phyloP scores from a whole-genome alignment of 73 alveolate genomes.

The Durusdinium trenchii region DNA sequence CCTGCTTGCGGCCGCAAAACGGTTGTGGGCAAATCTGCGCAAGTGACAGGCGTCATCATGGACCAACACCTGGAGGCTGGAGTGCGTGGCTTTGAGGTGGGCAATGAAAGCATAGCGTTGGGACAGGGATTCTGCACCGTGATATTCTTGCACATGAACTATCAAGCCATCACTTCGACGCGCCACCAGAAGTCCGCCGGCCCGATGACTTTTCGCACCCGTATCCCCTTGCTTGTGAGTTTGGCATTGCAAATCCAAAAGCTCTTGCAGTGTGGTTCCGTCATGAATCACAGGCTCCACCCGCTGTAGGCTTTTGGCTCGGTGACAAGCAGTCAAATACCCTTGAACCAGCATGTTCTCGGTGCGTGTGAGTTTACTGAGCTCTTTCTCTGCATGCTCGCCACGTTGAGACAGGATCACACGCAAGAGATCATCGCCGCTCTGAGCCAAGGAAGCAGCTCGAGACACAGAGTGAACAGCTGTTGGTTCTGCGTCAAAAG shows the following conservation, averaged over 20 bases:
- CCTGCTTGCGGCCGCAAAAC: background rate
- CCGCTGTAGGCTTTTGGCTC: background rate
- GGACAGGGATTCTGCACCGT: constrained; percentile 13
- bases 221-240: background rate
- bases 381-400: background rate
- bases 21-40: background rate
- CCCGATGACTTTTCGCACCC: background rate
- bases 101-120: constrained; percentile 8
- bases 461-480: background rate
- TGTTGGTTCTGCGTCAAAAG: background rate
- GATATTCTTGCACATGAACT: background rate
- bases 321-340: background rate
- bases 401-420: background rate
- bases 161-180: background rate
- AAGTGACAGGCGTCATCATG: constrained; percentile 33
- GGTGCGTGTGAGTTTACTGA: background rate
- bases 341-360: background rate
- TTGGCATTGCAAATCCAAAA: background rate
- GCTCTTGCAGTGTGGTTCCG: too few species aligned
- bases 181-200: constrained; percentile 8
- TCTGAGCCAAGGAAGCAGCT: background rate
- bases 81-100: background rate
- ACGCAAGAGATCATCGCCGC: background rate
- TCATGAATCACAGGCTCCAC: too few species aligned
- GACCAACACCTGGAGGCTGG: background rate